phyloP scores from a whole-genome alignment of 139 green algal species.

The Haematococcus lacustris region DNA sequence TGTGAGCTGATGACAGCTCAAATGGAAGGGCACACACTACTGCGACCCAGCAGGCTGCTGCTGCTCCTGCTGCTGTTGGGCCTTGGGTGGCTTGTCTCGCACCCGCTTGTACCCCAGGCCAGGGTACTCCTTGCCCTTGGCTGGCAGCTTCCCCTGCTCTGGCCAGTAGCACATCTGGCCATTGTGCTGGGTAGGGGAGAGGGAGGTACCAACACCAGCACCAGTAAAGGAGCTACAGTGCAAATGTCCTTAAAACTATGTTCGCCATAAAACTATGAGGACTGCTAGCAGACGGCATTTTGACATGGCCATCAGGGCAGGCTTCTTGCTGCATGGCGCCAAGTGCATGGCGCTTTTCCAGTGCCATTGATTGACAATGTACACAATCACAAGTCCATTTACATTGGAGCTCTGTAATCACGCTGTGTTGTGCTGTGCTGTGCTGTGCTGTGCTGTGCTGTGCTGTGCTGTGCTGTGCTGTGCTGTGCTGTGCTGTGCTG shows the following conservation, averaged over 20 bases:
- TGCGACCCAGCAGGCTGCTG: too few species aligned
- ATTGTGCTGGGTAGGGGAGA: background rate
- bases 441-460: background rate
- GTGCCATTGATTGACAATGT: background rate
- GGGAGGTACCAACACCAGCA: background rate
- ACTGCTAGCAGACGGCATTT: too few species aligned
- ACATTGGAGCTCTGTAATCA: background rate
- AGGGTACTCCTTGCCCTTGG: background rate
- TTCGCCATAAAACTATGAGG: too few species aligned
- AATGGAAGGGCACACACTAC: too few species aligned
- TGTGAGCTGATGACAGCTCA: too few species aligned
- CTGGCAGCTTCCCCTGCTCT: background rate
- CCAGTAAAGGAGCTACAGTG: background rate
- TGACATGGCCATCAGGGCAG: too few species aligned
- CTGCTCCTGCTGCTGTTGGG: too few species aligned
- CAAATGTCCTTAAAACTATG: background rate
- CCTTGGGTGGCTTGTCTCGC: too few species aligned
- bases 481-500: background rate
- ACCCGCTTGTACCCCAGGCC: too few species aligned
- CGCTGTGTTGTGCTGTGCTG: background rate
- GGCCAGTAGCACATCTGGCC: background rate
- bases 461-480: too few species aligned
- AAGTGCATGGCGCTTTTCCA: background rate
- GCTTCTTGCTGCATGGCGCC: too few species aligned
- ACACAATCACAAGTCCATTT: background rate